A percentile compares a stretch with the other conserved stretches of the same genome.
Evolutionary conservation across 2,329 filamentous ascomycete genomes (phyloP).

Genomic region (Paraphaeosphaeria sporulosa): DNA sequence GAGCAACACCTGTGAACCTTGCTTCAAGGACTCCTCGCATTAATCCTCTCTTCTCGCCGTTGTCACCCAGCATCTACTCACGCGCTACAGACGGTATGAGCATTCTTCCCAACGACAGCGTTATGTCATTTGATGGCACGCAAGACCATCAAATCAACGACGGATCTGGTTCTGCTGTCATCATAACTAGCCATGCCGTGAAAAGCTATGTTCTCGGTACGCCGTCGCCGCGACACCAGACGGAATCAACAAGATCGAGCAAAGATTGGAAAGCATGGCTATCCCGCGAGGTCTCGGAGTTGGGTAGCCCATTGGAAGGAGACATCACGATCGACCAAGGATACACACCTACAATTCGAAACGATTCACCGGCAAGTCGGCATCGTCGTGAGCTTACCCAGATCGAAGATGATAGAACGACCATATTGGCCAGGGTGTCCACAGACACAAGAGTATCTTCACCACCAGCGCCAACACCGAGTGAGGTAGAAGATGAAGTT

Average conservation of each 20-base stretch:
- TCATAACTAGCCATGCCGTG: slow-evolving; percentile 54
- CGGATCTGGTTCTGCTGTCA: slow-evolving; percentile 48
- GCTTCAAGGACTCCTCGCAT: slow-evolving; percentile 10
- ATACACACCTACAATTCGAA: slow-evolving; percentile 22
- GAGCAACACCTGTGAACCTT: not conserved
- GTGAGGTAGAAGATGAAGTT: slow-evolving; percentile 6
- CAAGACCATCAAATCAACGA: slow-evolving; percentile 18
- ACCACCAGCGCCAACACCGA: not conserved
- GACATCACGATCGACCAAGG: slow-evolving; percentile 37
- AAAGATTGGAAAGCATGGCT: slow-evolving; percentile 58
- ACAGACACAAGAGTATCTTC: slow-evolving; percentile 18
- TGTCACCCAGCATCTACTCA: slow-evolving; percentile 59
- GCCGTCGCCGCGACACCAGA: slow-evolving; percentile 31
- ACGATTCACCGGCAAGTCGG: not conserved
- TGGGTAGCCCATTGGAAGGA: slow-evolving; percentile 38
- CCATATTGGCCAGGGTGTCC: slow-evolving; percentile 24
- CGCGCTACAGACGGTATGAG: slow-evolving; percentile 50
- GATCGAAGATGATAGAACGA: slow-evolving; percentile 37
- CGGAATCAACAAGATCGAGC: slow-evolving; percentile 42
- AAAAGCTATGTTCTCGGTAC: slow-evolving; percentile 52
- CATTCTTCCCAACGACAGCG: slow-evolving; percentile 45
- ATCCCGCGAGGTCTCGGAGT: slow-evolving; percentile 52
- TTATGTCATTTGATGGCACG: slow-evolving; percentile 33
- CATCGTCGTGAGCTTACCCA: slow-evolving; percentile 34
- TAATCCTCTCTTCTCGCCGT: slow-evolving; percentile 32